Evolutionary conservation across 306 rosid genomes (phyloP).

Genomic region (Vigna reflexopilosa): DNA sequence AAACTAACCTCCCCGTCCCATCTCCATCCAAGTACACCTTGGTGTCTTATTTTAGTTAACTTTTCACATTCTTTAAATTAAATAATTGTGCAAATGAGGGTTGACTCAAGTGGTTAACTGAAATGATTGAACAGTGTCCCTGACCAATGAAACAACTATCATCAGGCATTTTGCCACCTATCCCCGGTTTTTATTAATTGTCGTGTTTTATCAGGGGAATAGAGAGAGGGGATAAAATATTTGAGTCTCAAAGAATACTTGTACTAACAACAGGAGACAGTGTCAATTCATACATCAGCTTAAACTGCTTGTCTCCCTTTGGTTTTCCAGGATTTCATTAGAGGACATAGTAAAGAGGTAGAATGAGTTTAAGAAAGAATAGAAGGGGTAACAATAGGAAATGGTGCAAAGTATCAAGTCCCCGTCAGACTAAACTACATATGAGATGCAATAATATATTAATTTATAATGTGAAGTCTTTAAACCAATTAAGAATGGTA

Average conservation of each 20-base stretch:
- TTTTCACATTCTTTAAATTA: not conserved
- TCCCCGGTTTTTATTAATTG: not conserved
- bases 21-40: not conserved
- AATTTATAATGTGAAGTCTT: constrained; percentile 9
- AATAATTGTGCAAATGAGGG: not conserved
- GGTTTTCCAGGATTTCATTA: constrained; percentile 3
- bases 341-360: constrained; percentile 14
- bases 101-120: not conserved
- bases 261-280: constrained; percentile 7
- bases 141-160: constrained; percentile 6
- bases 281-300: constrained; percentile 6
- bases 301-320: constrained; percentile 1
- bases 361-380: constrained; percentile 27
- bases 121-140: not conserved
- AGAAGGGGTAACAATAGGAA: constrained; percentile 29
- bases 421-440: constrained; percentile 26
- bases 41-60: not conserved
- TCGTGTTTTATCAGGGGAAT: not conserved
- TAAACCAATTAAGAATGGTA: constrained; percentile 44
- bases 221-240: constrained; percentile 12
- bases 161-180: not conserved
- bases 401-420: not conserved
- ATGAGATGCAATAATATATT: constrained; percentile 33
- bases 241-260: constrained; percentile 11
- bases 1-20: not conserved